Conservation (phyloP, 2,329 filamentous ascomycete genomes). For the Claviceps sp. region DNA sequence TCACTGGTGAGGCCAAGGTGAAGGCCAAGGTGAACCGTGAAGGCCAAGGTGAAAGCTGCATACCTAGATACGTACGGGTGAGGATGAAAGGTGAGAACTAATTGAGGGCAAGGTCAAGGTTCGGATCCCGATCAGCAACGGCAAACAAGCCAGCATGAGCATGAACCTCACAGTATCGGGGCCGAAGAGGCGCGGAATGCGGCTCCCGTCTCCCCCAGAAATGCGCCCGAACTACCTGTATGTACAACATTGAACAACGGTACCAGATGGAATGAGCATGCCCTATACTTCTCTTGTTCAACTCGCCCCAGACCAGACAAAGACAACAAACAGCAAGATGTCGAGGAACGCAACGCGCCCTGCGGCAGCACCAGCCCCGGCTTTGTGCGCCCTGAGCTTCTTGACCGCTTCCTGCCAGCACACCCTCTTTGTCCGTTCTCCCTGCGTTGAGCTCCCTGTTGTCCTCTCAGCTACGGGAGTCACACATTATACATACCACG, state of each 20-base stretch:
- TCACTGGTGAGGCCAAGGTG: background rate
- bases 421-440: background rate
- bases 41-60: too few relatives aligned
- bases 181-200: background rate
- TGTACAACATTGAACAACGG: background rate
- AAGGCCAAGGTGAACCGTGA: background rate
- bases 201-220: background rate
- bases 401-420: conserved; percentile 5
- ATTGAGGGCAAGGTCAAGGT: too few relatives aligned
- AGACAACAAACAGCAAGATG: background rate
- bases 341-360: background rate
- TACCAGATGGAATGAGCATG: background rate
- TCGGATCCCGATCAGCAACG: too few relatives aligned
- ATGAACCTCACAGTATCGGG: background rate
- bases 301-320: background rate
- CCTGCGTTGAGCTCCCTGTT: too few relatives aligned
- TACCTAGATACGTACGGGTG: too few relatives aligned
- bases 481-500: too few relatives aligned
- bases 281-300: background rate
- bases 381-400: background rate
- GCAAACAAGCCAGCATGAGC: background rate
- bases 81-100: too few relatives aligned
- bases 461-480: too few relatives aligned
- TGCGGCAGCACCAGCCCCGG: background rate
- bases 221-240: background rate